Conservation (phyloP, 164 flowering plant species). For the Annona cherimola region DNA sequence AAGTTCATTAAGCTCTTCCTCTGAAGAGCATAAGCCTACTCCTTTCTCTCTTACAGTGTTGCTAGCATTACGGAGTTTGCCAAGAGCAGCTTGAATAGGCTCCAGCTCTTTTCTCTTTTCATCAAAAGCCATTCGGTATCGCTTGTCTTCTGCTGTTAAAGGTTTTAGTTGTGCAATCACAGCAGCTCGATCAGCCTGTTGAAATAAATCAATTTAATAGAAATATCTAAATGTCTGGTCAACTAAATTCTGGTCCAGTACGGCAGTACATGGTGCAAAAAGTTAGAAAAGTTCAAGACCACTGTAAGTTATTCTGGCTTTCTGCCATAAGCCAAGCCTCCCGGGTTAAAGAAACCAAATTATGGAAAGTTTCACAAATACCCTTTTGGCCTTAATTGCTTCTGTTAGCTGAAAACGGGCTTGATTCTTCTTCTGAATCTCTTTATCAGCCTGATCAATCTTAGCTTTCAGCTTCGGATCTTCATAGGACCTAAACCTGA, state of each 20-base stretch:
- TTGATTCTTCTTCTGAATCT: constrained; percentile 50
- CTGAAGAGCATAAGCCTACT: constrained; percentile 67
- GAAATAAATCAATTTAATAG: not conserved
- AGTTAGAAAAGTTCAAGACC: not conserved
- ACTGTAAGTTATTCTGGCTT: not conserved
- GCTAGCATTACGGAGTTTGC: constrained; percentile 58
- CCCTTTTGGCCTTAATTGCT: constrained; percentile 60
- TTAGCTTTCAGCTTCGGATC: constrained; percentile 72
- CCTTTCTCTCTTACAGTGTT: constrained; percentile 45
- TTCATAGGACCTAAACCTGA: constrained; percentile 51
- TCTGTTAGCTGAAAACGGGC: constrained; percentile 53
- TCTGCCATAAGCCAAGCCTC: not conserved
- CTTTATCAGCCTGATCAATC: constrained; percentile 62
- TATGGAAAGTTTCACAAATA: constrained; percentile 16
- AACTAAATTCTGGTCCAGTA: not conserved
- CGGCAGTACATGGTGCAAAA: not conserved
- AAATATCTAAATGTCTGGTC: too few species aligned
- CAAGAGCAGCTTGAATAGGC: constrained; percentile 75
- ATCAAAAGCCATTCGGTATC: constrained; percentile 33
- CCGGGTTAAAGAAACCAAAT: not conserved
- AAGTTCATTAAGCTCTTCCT: constrained; percentile 74
- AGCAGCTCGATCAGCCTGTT: constrained; percentile 55
- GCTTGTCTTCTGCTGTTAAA: constrained; percentile 45
- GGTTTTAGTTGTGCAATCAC: constrained; percentile 44
- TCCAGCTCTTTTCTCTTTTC: constrained; percentile 76